phyloP scores from a whole-genome alignment of 2,329 filamentous ascomycete species.

The Hymenoscyphus linearis region DNA sequence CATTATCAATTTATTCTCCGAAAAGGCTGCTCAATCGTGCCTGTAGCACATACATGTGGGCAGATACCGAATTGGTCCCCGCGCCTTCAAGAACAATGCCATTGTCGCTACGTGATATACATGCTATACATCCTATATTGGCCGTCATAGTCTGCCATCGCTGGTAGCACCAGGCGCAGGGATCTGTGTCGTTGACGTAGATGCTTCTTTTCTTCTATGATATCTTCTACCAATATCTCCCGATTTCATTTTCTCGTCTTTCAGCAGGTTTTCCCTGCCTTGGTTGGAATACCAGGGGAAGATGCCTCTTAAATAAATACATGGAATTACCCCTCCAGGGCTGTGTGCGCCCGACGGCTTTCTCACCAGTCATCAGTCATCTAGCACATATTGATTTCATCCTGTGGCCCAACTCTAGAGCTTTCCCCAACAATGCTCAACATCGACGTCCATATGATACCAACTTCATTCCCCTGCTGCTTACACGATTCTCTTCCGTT shows the following conservation, averaged over 20 bases:
- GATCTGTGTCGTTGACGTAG: not conserved
- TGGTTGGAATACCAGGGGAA: too few relatives aligned
- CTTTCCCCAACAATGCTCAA: conserved; percentile 22
- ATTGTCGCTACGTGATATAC: not conserved
- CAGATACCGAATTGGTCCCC: not conserved
- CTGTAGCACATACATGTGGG: not conserved
- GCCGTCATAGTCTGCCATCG: not conserved
- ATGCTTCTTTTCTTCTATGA: not conserved
- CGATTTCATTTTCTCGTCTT: too few relatives aligned
- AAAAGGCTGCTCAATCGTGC: not conserved
- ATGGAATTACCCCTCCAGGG: too few relatives aligned
- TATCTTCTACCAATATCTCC: too few relatives aligned
- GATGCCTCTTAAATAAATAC: too few relatives aligned
- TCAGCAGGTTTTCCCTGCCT: too few relatives aligned
- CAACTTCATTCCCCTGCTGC: conserved; percentile 14
- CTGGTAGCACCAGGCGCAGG: not conserved
- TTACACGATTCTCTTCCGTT: conserved; percentile 15
- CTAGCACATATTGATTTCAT: conserved; percentile 18
- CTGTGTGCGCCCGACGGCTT: not conserved
- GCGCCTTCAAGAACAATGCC: not conserved
- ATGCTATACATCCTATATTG: not conserved
- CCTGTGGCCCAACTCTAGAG: conserved; percentile 20
- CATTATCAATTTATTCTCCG: not conserved
- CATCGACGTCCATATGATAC: conserved; percentile 21
- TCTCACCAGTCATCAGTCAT: not conserved